Base-by-base conservation (phyloP, 2,329 filamentous ascomycete genomes). In the Sarocladiaceae sp. region DNA sequence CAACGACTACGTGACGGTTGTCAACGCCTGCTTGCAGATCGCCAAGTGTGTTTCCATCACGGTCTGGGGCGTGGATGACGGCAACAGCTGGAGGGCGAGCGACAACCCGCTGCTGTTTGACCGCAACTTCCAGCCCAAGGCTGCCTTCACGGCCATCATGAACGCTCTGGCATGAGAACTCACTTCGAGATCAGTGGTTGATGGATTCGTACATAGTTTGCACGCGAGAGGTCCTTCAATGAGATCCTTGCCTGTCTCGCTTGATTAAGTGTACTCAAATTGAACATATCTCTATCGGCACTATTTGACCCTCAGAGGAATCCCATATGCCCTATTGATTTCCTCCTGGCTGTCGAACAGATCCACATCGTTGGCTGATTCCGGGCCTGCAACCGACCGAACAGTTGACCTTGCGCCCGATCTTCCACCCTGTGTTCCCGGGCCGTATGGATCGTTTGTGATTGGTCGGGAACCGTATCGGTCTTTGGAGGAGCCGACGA, bases 21-120 rank as follows among this genome's bases (percentile, higher is more conserved):
- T 70, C 49, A 69, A 75, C 39, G 80, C 74, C 6, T 86, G 82
- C 53, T 57, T 82, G 24, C 62, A 70, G 16, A 64, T 79, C 39
- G 47, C 66, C 6, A 76, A 79, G 57, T 85, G 82, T 55, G 72
- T 83, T 3, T 80, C 80, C 42, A 75, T 85, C 48, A 85, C 81
- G 1, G 76, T 82, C 32, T 85, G 82, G 72, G 72, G 72, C 48
- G 67, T 73, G 12, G 61, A 66, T 6, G 72, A 74, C 47, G 52
- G 45, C 32, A 41, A 76, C 56, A 74, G 70, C 31, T 79, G 74
- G 74, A 62, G 73, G 46, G 60, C 70, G 2, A 57, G 58, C 42
- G 66, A 60, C 35, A 74, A 65, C 54, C 74, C 75, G 4, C 64
- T 79, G 11, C 63, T 80, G 11, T 80, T 75, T 51, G 73, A 80